phyloP scores from a whole-genome alignment of 1,284 basidiomycete genomes.

The Malassezia caprae region DNA sequence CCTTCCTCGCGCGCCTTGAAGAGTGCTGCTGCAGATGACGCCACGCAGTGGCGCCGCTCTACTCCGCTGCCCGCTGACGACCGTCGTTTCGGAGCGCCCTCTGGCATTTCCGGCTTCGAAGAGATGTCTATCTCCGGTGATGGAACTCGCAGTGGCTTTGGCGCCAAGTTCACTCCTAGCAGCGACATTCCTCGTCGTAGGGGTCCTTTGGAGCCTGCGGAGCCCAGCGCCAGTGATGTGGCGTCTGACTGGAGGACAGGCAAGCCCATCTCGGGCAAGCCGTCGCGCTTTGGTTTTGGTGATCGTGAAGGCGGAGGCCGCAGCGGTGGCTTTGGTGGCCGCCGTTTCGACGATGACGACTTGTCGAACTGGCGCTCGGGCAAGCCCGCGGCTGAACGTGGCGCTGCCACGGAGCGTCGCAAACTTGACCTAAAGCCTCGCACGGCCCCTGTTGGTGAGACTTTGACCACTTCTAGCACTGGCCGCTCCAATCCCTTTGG shows the following conservation, averaged over 20 bases:
- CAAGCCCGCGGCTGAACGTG: constrained; percentile 22
- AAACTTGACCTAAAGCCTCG: constrained; percentile 46
- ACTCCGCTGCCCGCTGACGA: constrained; percentile 57
- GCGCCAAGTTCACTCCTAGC: constrained; percentile 28
- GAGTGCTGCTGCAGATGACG: constrained; percentile 50
- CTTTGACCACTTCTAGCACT: constrained; percentile 65
- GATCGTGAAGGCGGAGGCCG: constrained; percentile 21
- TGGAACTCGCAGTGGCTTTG: constrained; percentile 42
- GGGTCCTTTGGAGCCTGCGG: constrained; percentile 26
- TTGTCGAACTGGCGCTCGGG: constrained; percentile 28
- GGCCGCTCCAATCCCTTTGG: constrained; percentile 66
- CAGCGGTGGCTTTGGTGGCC: constrained; percentile 7
- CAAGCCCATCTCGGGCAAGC: constrained; percentile 33
- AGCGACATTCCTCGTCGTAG: constrained; percentile 18
- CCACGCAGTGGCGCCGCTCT: constrained; percentile 69
- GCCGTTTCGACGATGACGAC: constrained; percentile 14
- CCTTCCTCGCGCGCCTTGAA: constrained; percentile 54
- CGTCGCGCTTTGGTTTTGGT: constrained; percentile 29
- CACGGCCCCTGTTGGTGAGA: constrained; percentile 56
- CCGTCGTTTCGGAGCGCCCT: constrained; percentile 16
- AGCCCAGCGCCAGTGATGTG: constrained; percentile 36
- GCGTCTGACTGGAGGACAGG: constrained; percentile 45
- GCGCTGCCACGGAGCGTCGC: constrained; percentile 30
- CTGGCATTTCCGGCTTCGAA: constrained; percentile 33
- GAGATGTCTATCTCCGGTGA: constrained; percentile 35